phyloP scores from a whole-genome alignment of 2,329 filamentous ascomycete species.

The Grosmannia serpens region DNA sequence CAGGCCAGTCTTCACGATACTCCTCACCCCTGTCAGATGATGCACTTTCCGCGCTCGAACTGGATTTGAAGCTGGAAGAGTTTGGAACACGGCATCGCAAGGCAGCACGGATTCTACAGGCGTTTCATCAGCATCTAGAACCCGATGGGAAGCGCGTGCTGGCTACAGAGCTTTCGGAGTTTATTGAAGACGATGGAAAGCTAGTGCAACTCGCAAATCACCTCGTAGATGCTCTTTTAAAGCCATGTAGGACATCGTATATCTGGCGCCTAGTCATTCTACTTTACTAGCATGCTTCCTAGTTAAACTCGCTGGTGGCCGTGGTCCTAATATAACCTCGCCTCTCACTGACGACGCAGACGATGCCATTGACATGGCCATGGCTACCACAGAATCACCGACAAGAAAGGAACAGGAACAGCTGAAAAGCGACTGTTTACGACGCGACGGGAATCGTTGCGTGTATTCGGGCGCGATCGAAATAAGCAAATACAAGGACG shows the following conservation, averaged over 20 bases:
- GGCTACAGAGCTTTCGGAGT: not conserved
- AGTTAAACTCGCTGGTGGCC: slow-evolving; percentile 3
- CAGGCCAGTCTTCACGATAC: too few species aligned
- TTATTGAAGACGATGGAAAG: not conserved
- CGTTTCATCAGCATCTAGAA: not conserved
- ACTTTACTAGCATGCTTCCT: not conserved
- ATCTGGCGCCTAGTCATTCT: not conserved
- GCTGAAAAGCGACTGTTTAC: not conserved
- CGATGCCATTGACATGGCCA: not conserved
- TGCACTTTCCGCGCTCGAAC: not conserved
- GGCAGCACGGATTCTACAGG: not conserved
- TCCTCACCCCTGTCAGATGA: not conserved
- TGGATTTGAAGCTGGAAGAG: not conserved
- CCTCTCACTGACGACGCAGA: not conserved
- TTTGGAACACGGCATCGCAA: not conserved
- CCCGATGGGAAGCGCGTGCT: not conserved
- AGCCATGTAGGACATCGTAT: slow-evolving; percentile 1
- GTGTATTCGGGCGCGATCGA: not conserved
- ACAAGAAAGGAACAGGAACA: not conserved
- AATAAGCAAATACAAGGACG: too few species aligned
- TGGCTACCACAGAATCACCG: not conserved
- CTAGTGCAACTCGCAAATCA: not conserved
- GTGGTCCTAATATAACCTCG: not conserved
- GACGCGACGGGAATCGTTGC: slow-evolving; percentile 4
- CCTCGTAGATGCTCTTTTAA: not conserved